A percentile compares a stretch with the other conserved stretches of the same genome.
Evolutionary conservation across 2,329 filamentous ascomycete genomes (phyloP).

Genomic region (Bipolaris gigantea): DNA sequence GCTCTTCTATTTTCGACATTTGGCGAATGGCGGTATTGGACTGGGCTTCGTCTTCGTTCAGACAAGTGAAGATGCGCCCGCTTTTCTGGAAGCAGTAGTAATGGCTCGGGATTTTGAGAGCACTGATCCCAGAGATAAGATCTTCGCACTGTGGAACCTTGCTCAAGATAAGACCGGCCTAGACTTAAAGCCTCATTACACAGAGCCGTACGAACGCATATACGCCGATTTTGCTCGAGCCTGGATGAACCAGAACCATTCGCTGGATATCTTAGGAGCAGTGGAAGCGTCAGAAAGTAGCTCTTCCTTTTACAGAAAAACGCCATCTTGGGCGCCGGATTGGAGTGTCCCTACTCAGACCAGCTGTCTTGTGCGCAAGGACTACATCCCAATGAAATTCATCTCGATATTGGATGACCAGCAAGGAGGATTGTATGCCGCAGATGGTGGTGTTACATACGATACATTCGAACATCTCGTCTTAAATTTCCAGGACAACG

Average conservation of each 20-base stretch:
- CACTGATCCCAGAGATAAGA: background rate
- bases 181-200: background rate
- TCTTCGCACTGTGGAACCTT: background rate
- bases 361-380: background rate
- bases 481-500: background rate
- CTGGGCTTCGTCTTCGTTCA: background rate
- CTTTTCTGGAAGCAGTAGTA: background rate
- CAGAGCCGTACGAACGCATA: background rate
- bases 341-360: background rate
- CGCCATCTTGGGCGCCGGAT: background rate
- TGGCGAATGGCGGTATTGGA: background rate
- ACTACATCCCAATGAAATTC: background rate
- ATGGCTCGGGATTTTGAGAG: background rate
- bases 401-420: background rate
- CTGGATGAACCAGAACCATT: background rate
- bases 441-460: background rate
- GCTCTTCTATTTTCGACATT: background rate
- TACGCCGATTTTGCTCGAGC: background rate
- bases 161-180: background rate
- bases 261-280: background rate
- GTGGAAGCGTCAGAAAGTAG: background rate
- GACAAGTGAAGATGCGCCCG: background rate
- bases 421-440: background rate
- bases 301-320: background rate
- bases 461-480: background rate